A percentile compares a stretch with the other conserved stretches of the same genome.
Evolutionary conservation across 2,329 filamentous ascomycete species (phyloP).

Genomic region (Aspergillus sp.): DNA sequence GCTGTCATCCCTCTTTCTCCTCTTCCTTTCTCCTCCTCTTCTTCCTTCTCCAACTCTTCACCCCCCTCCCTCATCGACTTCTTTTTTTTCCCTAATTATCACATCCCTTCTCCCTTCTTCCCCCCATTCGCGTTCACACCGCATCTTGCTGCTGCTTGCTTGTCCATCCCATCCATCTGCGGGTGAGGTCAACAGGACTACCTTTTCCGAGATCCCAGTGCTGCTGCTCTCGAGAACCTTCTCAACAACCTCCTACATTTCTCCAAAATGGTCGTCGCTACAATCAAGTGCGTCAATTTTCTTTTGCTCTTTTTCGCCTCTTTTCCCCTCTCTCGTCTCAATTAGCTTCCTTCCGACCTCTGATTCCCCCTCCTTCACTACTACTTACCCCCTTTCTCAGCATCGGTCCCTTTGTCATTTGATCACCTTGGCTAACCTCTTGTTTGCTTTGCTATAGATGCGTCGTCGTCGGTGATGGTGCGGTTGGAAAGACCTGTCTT

Average conservation of each 20-base stretch:
- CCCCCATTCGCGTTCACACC: neutral
- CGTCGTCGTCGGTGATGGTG: slow-evolving; percentile 98
- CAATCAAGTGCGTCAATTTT: slow-evolving; percentile 53
- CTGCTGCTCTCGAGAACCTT: too few species aligned
- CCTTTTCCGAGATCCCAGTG: too few species aligned
- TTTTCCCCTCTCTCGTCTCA: slow-evolving; percentile 3
- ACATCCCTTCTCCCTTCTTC: slow-evolving; percentile 2
- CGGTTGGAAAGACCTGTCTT: slow-evolving; percentile 97
- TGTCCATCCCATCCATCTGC: too few species aligned
- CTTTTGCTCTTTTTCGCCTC: slow-evolving; percentile 1
- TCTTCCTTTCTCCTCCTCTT: slow-evolving; percentile 1
- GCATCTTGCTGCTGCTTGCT: too few species aligned
- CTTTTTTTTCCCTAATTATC: neutral
- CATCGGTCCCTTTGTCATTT: slow-evolving; percentile 6
- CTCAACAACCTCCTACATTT: too few species aligned
- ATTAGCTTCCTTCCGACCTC: slow-evolving; percentile 1
- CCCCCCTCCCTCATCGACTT: slow-evolving; percentile 3
- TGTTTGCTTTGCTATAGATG: slow-evolving; percentile 56
- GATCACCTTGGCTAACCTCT: slow-evolving; percentile 14
- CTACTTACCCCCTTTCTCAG: slow-evolving; percentile 8
- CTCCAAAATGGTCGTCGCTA: slow-evolving; percentile 55
- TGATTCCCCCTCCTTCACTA: slow-evolving; percentile 2
- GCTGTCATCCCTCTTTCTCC: slow-evolving; percentile 2
- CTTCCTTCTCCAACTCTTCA: slow-evolving; percentile 1
- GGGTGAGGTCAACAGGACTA: too few species aligned